Conservation (phyloP, 1,139 yeast genomes). For the Yamadazyma pseudoaaseri region DNA sequence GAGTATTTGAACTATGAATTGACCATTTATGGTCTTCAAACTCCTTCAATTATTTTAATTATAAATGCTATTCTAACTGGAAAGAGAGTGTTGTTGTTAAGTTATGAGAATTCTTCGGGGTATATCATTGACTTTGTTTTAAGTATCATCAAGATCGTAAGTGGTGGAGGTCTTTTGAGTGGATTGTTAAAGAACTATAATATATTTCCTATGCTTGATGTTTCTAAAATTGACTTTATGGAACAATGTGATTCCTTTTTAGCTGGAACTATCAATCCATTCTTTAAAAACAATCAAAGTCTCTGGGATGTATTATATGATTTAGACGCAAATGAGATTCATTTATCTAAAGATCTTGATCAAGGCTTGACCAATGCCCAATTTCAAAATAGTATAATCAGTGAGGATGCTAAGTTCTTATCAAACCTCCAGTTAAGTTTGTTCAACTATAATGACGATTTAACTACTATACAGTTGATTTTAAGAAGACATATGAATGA, state of each 20-base stretch:
- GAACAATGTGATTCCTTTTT: slow-evolving; percentile 53
- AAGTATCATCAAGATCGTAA: slow-evolving; percentile 51
- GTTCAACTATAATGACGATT: slow-evolving; percentile 48
- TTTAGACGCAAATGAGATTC: slow-evolving; percentile 46
- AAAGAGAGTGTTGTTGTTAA: slow-evolving; percentile 52
- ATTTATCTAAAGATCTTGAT: slow-evolving; percentile 26
- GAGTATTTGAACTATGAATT: slow-evolving; percentile 34
- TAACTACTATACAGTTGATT: slow-evolving; percentile 46
- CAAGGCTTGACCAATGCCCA: slow-evolving; percentile 13
- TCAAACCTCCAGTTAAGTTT: slow-evolving; percentile 45
- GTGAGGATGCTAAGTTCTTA: slow-evolving; percentile 49
- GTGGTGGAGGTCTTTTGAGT: slow-evolving; percentile 59
- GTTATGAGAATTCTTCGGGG: slow-evolving; percentile 55
- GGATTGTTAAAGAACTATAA: slow-evolving; percentile 47
- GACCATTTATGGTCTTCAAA: slow-evolving; percentile 54
- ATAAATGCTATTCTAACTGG: slow-evolving; percentile 61
- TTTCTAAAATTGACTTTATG: slow-evolving; percentile 57
- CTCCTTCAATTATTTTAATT: slow-evolving; percentile 57
- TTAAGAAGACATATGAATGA: slow-evolving; percentile 50
- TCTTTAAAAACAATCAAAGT: slow-evolving; percentile 56
- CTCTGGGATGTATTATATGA: slow-evolving; percentile 62
- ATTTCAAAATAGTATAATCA: slow-evolving; percentile 35
- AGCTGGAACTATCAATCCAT: slow-evolving; percentile 70
- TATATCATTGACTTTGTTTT: slow-evolving; percentile 56
- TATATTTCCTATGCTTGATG: slow-evolving; percentile 62